phyloP scores from a whole-genome alignment of 139 green algal genomes.

The Deuterostichococcus epilithicus region DNA sequence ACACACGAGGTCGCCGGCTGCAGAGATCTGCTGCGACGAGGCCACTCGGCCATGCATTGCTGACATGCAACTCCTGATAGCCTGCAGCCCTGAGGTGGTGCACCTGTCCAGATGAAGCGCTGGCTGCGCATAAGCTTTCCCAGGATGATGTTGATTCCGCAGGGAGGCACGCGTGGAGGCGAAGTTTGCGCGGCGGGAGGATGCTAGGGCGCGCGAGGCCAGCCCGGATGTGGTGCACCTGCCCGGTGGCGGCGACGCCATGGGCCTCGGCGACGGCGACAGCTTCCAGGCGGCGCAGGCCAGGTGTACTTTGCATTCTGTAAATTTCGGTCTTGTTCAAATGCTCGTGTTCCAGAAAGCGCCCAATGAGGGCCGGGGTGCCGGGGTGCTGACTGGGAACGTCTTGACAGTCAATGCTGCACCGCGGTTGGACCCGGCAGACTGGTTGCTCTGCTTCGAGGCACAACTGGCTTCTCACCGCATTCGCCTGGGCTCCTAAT shows the following conservation, averaged over 20 bases:
- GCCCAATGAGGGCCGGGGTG: background rate
- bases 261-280: slow-evolving; percentile 45
- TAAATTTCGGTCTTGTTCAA: background rate
- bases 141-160: background rate
- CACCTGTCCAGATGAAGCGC: too few species aligned
- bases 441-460: background rate
- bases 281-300: slow-evolving; percentile 51
- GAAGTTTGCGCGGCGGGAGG: slow-evolving; percentile 46
- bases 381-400: too few species aligned
- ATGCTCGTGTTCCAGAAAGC: background rate
- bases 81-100: background rate
- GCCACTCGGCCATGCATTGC: background rate
- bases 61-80: background rate
- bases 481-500: background rate
- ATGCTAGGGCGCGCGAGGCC: slow-evolving; percentile 26
- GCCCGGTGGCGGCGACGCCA: slow-evolving; percentile 45
- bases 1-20: too few species aligned
- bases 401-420: background rate
- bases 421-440: background rate
- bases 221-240: slow-evolving; percentile 44
- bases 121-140: background rate
- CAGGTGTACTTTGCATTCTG: slow-evolving; percentile 26
- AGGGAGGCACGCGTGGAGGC: slow-evolving; percentile 55
- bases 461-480: background rate
- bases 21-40: too few species aligned